Evolutionary conservation across 495 filamentous ascomycete genomes (phyloP).

Genomic region (Bryoglossum gracile): DNA sequence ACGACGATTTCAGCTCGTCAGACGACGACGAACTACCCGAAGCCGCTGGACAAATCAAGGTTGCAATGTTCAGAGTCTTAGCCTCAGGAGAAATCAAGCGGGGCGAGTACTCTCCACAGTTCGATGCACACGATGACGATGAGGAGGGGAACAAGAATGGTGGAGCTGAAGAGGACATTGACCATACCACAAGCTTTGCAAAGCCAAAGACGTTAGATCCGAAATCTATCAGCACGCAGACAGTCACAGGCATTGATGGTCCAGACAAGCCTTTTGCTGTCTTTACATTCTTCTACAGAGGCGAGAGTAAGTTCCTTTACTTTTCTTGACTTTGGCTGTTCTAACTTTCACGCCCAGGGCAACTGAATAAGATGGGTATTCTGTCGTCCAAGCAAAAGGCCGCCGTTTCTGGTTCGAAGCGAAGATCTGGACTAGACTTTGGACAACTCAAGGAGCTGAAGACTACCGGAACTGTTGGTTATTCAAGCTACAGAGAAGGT

Average conservation of each 20-base stretch:
- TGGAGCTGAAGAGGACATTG: constrained; percentile 58
- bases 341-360: constrained; percentile 59
- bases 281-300: constrained; percentile 97
- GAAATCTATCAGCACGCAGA: constrained; percentile 95
- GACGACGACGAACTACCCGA: constrained; percentile 81
- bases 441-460: constrained; percentile 78
- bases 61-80: constrained; percentile 90
- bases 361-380: constrained; percentile 93
- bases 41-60: constrained; percentile 95
- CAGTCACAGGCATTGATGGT: constrained; percentile 95
- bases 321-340: too few relatives aligned
- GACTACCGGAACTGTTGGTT: constrained; percentile 76
- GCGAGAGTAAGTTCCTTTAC: constrained; percentile 74
- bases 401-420: constrained; percentile 53
- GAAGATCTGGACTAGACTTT: constrained; percentile 74
- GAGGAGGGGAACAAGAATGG: constrained; percentile 48
- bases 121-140: constrained; percentile 93
- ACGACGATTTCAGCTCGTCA: constrained; percentile 59
- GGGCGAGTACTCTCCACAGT: constrained; percentile 96
- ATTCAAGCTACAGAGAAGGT: constrained; percentile 77
- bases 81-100: constrained; percentile 95
- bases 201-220: constrained; percentile 96
- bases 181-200: constrained; percentile 97
- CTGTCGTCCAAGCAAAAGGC: constrained; percentile 54
- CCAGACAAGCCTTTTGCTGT: constrained; percentile 92